Percentiles rank a stretch among this genome's conserved stretches.
phyloP scores from a whole-genome alignment of 177 flowering plant genomes.

The Vitis hybrid region DNA sequence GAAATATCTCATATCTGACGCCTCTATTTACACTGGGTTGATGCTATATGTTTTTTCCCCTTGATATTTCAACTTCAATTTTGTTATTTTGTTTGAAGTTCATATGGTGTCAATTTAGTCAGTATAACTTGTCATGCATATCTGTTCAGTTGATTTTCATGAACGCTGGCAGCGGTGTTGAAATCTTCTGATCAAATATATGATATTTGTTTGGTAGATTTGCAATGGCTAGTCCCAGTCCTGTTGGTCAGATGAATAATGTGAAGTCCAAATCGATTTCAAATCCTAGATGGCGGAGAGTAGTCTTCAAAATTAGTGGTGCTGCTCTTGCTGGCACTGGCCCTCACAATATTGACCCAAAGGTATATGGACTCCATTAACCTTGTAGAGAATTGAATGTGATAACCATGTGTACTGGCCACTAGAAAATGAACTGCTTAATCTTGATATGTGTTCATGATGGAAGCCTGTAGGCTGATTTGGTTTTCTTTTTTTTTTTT shows the following conservation, averaged over 20 bases:
- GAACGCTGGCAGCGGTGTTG: too few relatives aligned
- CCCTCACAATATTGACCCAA: slow-evolving; percentile 69
- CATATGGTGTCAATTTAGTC: too few relatives aligned
- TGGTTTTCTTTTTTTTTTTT: background rate
- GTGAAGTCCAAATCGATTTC: slow-evolving; percentile 54
- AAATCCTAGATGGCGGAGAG: slow-evolving; percentile 81
- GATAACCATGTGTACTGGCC: too few relatives aligned
- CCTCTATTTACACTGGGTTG: too few relatives aligned
- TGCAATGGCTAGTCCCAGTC: slow-evolving; percentile 19
- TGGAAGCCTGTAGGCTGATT: too few relatives aligned
- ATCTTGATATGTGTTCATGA: background rate
- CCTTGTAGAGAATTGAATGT: too few relatives aligned
- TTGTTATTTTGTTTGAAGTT: too few relatives aligned
- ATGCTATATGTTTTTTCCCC: too few relatives aligned
- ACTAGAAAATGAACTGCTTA: background rate
- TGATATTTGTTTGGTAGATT: slow-evolving; percentile 32
- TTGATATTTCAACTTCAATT: too few relatives aligned
- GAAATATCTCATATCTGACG: too few relatives aligned
- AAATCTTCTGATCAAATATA: background rate
- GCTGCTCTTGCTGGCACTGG: slow-evolving; percentile 68
- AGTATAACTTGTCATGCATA: background rate
- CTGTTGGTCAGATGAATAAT: slow-evolving; percentile 38
- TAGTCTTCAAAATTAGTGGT: slow-evolving; percentile 92
- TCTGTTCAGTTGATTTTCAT: background rate
- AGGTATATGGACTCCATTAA: slow-evolving; percentile 39